Conservation (phyloP, 225 moss, liverwort and hornwort genomes). For the Bryoerythrophyllum caledonicum region DNA sequence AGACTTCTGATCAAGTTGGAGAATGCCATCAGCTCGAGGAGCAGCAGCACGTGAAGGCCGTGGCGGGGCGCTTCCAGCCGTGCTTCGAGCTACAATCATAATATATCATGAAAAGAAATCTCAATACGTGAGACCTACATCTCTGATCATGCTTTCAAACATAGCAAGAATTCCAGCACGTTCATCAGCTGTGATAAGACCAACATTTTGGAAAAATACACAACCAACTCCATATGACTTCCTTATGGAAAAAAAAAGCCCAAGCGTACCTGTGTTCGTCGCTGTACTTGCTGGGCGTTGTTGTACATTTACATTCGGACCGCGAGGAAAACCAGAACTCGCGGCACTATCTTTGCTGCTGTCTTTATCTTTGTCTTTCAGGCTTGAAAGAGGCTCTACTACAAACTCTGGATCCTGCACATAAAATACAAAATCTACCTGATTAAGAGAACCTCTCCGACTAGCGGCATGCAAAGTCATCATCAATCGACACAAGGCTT, state of each 20-base stretch:
- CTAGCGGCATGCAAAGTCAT: too few species aligned
- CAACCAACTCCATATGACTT: background rate
- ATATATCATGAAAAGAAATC: conserved; percentile 5
- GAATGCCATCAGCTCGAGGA: conserved; percentile 48
- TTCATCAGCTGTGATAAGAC: background rate
- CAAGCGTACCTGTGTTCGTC: conserved; percentile 30
- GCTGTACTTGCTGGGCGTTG: conserved; percentile 54
- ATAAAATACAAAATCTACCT: conserved; percentile 6
- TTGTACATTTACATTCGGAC: conserved; percentile 38
- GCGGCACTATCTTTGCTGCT: conserved; percentile 37
- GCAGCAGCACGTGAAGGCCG: conserved; percentile 39
- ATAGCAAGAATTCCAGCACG: conserved; percentile 12
- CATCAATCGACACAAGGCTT: too few species aligned
- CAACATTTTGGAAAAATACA: background rate
- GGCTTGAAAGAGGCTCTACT: conserved; percentile 60
- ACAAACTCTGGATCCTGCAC: conserved; percentile 68
- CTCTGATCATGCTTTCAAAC: background rate
- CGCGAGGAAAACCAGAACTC: conserved; percentile 26
- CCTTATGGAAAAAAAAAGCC: background rate
- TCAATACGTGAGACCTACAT: background rate
- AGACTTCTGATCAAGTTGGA: conserved; percentile 70
- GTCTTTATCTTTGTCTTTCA: conserved; percentile 37
- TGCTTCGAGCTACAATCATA: conserved; percentile 45
- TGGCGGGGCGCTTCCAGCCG: conserved; percentile 47
- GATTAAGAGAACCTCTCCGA: background rate